Conservation (phyloP, 768 basidiomycete species). For the Crepidotus variabilis region DNA sequence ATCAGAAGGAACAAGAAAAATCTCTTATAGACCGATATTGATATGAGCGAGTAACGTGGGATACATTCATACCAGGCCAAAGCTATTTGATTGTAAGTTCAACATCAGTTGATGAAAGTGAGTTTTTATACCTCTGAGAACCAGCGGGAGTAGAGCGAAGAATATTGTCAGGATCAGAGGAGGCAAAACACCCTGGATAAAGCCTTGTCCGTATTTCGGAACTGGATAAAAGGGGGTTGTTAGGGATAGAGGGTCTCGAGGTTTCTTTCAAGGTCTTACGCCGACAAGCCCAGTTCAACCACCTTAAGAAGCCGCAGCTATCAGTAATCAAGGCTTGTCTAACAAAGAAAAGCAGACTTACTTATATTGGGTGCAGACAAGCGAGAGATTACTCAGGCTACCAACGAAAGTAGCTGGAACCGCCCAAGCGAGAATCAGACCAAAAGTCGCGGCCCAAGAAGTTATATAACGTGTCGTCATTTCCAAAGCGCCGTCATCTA, state of each 20-base stretch:
- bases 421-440: slow-evolving; percentile 60
- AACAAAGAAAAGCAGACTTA: slow-evolving; percentile 19
- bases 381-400: slow-evolving; percentile 53
- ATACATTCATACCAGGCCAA: slow-evolving; percentile 71
- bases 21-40: slow-evolving; percentile 67
- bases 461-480: slow-evolving; percentile 49
- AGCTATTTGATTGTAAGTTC: slow-evolving; percentile 24
- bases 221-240: slow-evolving; percentile 17
- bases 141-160: slow-evolving; percentile 56
- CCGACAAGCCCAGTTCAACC: slow-evolving; percentile 57
- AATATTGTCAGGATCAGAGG: slow-evolving; percentile 59
- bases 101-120: background rate
- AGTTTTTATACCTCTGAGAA: slow-evolving; percentile 45
- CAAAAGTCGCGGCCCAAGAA: slow-evolving; percentile 55
- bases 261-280: slow-evolving; percentile 15
- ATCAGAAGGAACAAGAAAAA: slow-evolving; percentile 66
- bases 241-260: background rate
- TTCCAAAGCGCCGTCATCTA: slow-evolving; percentile 50
- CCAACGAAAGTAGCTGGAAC: slow-evolving; percentile 68
- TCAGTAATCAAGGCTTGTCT: too few relatives aligned
- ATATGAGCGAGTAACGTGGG: slow-evolving; percentile 63
- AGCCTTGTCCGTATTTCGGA: slow-evolving; percentile 36
- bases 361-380: slow-evolving; percentile 45
- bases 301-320: slow-evolving; percentile 30
- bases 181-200: slow-evolving; percentile 66